A percentile compares a stretch with the other conserved stretches of the same genome.
These are phyloP conservation scores for Lablab purpureus DNA, from an alignment of 306 rosid genomes.

Conservation along the genomic window DNA sequence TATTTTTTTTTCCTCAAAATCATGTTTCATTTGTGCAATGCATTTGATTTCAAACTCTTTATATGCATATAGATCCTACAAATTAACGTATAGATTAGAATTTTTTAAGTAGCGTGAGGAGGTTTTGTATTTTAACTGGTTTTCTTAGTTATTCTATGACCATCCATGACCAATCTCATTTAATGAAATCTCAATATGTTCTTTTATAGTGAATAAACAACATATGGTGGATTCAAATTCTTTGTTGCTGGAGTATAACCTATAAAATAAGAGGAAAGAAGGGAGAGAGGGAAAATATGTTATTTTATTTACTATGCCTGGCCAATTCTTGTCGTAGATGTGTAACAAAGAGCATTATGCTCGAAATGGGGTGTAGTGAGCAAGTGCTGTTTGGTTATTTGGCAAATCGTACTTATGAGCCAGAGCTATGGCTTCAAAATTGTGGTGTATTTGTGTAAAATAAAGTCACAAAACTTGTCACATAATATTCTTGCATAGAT, in stretches of 20 bases:
- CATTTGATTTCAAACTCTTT: constrained; percentile 33
- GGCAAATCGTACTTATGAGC: background rate
- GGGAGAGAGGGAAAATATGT: background rate
- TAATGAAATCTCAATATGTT: background rate
- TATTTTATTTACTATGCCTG: background rate
- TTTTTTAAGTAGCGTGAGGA: background rate
- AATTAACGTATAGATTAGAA: constrained; percentile 11
- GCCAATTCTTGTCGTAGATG: background rate
- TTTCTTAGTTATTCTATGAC: background rate
- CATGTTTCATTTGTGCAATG: constrained; percentile 19
- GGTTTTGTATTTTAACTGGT: constrained; percentile 11
- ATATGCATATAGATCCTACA: constrained; percentile 24
- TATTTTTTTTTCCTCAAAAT: background rate
- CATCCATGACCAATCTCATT: background rate
- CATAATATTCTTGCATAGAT: constrained; percentile 10
- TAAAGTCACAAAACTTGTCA: background rate
- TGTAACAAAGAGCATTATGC: background rate
- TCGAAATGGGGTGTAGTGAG: background rate
- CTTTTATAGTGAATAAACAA: constrained; percentile 4
- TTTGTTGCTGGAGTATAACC: background rate
- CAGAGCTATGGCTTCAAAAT: background rate
- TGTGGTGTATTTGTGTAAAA: constrained; percentile 24
- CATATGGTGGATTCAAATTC: background rate
- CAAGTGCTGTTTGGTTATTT: background rate
- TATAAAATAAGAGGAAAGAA: background rate